Percentiles rank a stretch among this genome's conserved stretches.
phyloP scores from a whole-genome alignment of 2,329 filamentous ascomycete species.

The Colletotrichum lentis region DNA sequence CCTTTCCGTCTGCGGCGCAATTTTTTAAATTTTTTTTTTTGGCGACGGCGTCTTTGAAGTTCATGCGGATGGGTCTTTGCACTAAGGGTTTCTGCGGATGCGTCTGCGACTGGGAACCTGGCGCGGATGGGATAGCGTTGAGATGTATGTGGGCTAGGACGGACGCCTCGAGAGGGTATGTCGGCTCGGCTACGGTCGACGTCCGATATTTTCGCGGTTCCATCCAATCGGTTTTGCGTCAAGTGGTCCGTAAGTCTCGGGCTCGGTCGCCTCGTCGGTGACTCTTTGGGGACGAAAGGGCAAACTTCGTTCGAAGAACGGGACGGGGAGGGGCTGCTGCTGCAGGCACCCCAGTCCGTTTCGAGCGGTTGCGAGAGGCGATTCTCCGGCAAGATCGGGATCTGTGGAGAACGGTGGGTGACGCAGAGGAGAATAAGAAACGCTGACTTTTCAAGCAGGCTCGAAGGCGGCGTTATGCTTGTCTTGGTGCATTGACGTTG shows the following conservation, averaged over 20 bases:
- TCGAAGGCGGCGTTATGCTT: not conserved
- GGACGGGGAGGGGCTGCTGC: not conserved
- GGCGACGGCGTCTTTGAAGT: not conserved
- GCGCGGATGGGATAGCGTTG: not conserved
- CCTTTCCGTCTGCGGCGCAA: not conserved
- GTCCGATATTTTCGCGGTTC: not conserved
- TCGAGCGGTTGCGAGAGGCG: not conserved
- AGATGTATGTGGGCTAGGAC: not conserved
- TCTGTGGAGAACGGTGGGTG: not conserved
- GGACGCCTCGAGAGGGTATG: not conserved
- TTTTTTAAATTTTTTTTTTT: too few relatives aligned
- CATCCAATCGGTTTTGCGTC: not conserved
- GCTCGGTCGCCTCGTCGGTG: not conserved
- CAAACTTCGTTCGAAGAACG: not conserved
- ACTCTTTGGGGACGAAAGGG: not conserved
- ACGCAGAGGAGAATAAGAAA: conserved; percentile 2
- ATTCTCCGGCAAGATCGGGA: not conserved
- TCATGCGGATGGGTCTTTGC: not conserved
- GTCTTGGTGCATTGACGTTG: conserved; percentile 19
- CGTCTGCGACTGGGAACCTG: not conserved
- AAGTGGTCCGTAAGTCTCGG: not conserved
- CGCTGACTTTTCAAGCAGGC: not conserved
- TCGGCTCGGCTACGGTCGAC: not conserved
- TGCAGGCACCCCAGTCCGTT: not conserved
- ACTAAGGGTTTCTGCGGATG: not conserved